Conservation (phyloP, 164 flowering plant genomes). For the Santalum album region DNA sequence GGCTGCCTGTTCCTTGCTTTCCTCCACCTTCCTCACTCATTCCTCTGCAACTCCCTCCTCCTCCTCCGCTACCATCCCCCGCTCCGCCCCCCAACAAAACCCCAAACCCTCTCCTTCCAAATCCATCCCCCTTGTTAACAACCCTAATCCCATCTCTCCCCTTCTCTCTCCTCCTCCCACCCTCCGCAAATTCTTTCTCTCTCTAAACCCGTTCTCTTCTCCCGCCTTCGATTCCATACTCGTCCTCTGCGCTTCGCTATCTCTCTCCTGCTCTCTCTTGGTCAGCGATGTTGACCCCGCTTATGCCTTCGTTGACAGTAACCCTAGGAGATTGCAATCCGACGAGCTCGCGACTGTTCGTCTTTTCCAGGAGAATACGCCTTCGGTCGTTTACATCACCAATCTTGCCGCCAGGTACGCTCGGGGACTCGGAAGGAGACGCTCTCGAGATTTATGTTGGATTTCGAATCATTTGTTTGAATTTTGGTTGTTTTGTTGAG, state of each 20-base stretch:
- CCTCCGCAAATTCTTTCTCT: not conserved
- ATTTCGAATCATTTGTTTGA: too few relatives aligned
- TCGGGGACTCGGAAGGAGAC: too few relatives aligned
- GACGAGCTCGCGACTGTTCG: constrained; percentile 96
- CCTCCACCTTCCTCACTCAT: constrained; percentile 9
- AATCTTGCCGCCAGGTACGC: constrained; percentile 82
- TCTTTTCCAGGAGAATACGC: constrained; percentile 87
- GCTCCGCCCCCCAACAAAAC: too few relatives aligned
- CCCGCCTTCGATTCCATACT: constrained; percentile 47
- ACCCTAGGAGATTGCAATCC: constrained; percentile 71
- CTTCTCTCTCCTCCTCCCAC: constrained; percentile 10
- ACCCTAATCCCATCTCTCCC: constrained; percentile 14
- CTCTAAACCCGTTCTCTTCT: not conserved
- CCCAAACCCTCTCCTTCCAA: too few relatives aligned
- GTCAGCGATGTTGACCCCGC: constrained; percentile 53
- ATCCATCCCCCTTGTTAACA: constrained; percentile 6
- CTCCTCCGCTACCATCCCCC: too few relatives aligned
- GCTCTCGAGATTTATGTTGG: too few relatives aligned
- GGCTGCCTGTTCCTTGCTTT: constrained; percentile 22
- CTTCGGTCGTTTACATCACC: constrained; percentile 93
- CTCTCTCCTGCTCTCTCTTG: constrained; percentile 49
- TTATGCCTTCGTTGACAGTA: constrained; percentile 64
- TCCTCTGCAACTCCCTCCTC: constrained; percentile 13
- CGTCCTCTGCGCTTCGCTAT: constrained; percentile 52
- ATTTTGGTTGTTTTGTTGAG: too few relatives aligned